Conservation (phyloP, 2,329 filamentous ascomycete species). For the Alternaria triticimaculans region DNA sequence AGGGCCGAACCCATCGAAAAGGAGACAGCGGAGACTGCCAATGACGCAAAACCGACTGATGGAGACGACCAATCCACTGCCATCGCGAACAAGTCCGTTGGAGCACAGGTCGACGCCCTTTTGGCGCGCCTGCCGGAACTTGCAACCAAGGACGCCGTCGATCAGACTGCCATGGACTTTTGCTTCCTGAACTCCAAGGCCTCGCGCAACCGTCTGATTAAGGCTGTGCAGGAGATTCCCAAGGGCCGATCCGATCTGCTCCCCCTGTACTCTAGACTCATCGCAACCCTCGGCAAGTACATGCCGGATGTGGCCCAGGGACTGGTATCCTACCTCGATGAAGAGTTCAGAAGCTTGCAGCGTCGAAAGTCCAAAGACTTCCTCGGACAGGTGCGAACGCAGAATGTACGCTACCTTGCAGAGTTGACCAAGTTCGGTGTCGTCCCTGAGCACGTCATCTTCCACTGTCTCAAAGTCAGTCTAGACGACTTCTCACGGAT, state of each 20-base stretch:
- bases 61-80: slow-evolving; percentile 87
- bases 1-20: slow-evolving; percentile 52
- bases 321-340: slow-evolving; percentile 88
- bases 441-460: slow-evolving; percentile 97
- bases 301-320: slow-evolving; percentile 94
- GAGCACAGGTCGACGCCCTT: slow-evolving; percentile 92
- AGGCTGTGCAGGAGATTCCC: slow-evolving; percentile 90
- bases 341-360: slow-evolving; percentile 95
- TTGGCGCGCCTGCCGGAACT: slow-evolving; percentile 88
- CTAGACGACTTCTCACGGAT: slow-evolving; percentile 97
- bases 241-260: slow-evolving; percentile 92
- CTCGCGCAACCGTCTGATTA: slow-evolving; percentile 90
- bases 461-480: slow-evolving; percentile 97
- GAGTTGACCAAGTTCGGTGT: slow-evolving; percentile 98
- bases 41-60: slow-evolving; percentile 60
- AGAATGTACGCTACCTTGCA: slow-evolving; percentile 96
- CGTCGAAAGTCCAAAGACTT: slow-evolving; percentile 98
- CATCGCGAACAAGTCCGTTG: slow-evolving; percentile 97
- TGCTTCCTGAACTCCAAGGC: slow-evolving; percentile 99
- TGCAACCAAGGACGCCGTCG: slow-evolving; percentile 87
- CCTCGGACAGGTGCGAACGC: slow-evolving; percentile 87
- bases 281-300: slow-evolving; percentile 91
- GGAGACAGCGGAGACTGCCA: slow-evolving; percentile 51
- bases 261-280: slow-evolving; percentile 87
- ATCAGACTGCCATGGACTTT: slow-evolving; percentile 93